Evolutionary conservation across 2,329 filamentous ascomycete genomes (phyloP), one percentile per base, ranked within the genome.

Genomic region (Xylariaceae sp.): DNA sequence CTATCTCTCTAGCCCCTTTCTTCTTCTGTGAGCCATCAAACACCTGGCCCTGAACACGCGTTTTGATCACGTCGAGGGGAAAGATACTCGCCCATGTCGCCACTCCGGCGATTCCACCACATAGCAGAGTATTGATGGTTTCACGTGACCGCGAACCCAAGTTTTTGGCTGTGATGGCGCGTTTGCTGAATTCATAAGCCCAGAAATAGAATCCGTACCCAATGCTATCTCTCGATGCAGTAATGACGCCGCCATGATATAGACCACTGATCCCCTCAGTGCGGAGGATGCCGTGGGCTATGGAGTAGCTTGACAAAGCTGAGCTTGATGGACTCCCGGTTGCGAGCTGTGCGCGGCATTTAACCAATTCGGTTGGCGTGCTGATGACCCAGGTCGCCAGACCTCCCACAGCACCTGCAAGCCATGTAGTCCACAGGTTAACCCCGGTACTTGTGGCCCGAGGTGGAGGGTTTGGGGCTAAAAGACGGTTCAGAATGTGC

Each of bases 161-260:
- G 3, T 8, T n/a, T n/a, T 44, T 16, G 6, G 45, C 37, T 11
- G 22, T 40, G 29, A 48, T 35, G 12, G 35, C 17, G 19, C 79
- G 75, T 52, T 85, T 88, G 53, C 76, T 80, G 47, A 91, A 70
- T 66, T 94, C 87, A 61, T 96, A 97, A 1, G 86, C 85, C 86
- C 87, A 95, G 65, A 97, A 97, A 63, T 96, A 97, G 66, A 96
- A 96, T 0, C 91, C 92, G 67, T 96, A 97, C n/a, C 92, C 92
- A 44, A 96, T 79, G 47, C 85, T 85, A 67, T 97, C 92, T 40
- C 92, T 77, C 33, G 92, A 63, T 42, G 85, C 88, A 1, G 92
- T 97, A 14, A 96, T 81, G 1, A 71, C 73, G 17, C 92, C 92
- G 17, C 90, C 92, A 50, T 83, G 77, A 62, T 95, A 96, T 19